phyloP scores from a whole-genome alignment of 2,329 filamentous ascomycete species.

The Graphilbum sp. region DNA sequence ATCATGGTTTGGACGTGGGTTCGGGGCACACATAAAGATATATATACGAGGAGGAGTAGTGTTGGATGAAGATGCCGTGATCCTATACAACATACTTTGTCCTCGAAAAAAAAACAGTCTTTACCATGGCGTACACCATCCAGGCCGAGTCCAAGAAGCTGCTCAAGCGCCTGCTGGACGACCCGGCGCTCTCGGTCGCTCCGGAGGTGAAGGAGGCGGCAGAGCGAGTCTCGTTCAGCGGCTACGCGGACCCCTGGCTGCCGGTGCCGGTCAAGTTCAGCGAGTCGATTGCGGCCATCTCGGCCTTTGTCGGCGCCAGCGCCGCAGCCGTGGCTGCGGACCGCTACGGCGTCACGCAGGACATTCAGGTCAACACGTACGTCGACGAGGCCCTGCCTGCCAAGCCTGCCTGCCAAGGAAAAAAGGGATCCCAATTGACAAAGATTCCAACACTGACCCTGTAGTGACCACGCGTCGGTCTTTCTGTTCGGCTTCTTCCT shows the following conservation, averaged over 20 bases:
- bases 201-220: background rate
- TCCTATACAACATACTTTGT: no score
- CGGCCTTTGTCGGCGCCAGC: background rate
- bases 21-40: no score
- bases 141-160: background rate
- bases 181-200: background rate
- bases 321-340: background rate
- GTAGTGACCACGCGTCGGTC: background rate
- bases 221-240: background rate
- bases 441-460: slow-evolving; percentile 7
- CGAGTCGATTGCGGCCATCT: background rate
- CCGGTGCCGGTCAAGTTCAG: slow-evolving; percentile 1
- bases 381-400: slow-evolving; percentile 1
- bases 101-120: no score
- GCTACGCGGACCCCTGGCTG: slow-evolving; percentile 8
- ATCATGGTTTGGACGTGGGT: no score
- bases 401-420: slow-evolving; percentile 1
- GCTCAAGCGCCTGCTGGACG: background rate
- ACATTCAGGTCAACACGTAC: background rate
- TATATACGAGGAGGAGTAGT: no score
- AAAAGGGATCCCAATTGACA: no score
- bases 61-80: no score
- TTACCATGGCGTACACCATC: background rate
- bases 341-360: background rate
- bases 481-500: background rate